Base-by-base conservation (phyloP, 129 eudicot species). In the Tagetes erecta region DNA sequence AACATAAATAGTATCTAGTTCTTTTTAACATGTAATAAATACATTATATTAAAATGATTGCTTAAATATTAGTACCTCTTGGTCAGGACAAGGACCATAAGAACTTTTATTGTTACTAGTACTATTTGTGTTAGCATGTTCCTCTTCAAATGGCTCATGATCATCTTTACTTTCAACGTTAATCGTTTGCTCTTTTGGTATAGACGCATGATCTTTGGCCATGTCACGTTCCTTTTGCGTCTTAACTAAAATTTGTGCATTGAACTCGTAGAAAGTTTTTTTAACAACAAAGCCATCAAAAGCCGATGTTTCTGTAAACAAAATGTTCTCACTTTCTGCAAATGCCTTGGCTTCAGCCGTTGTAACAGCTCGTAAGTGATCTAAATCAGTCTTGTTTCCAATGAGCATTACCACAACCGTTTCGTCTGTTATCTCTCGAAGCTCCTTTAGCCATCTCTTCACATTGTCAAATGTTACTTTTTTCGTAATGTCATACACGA, bases 391-490 rank as follows among this genome's bases (percentile, higher is more conserved):
- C 41, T 59, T 59, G 66, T 59, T 59, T 36, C 66, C 66, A 7
- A 41, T 59, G 42, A 59, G 41, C 66, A 59, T 59, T 40, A 59
- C 66, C 20, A 76, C 75, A 2, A 76, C 56, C 56, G 34, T 55
- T 70, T 56, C 55, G 42, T 76, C 80, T 4, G 80, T 76, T 68
- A 67, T 74, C 34, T 76, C 68, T 35, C 80, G 53, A 27, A 76
- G 75, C 75, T 76, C 80, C 36, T 38, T 68, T 53, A 76, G 65
- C 80, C 80, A 76, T 66, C 80, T 40, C 55, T 76, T 75, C 33
- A 67, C 75, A 42, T 66, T 76, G 36, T 70, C 74, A 51, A 70
- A 70, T 5, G 74, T 70, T 51, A 70, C 74, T 20, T 51, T 70
- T 70, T 57, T 42, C 8, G 77, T 73, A 35, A 73, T 55, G 44